A percentile compares a stretch with the other conserved stretches of the same genome.
phyloP scores from a whole-genome alignment of 1,284 basidiomycete genomes.

The Ustilago bromivora region DNA sequence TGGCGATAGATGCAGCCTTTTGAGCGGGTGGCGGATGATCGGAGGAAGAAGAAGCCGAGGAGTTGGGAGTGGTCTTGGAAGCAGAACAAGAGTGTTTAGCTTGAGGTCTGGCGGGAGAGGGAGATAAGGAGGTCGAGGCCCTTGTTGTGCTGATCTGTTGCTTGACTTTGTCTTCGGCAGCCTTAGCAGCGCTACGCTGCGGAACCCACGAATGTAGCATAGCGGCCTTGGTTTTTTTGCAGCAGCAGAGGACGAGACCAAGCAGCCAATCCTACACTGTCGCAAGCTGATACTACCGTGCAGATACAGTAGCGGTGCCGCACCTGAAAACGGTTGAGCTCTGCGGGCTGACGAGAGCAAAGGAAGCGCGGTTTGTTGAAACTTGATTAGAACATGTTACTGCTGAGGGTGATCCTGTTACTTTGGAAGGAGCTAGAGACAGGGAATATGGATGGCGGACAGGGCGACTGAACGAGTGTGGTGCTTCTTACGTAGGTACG shows the following conservation, averaged over 20 bases:
- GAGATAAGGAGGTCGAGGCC: background rate
- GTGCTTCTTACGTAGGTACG: background rate
- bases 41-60: slow-evolving; percentile 12
- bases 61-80: background rate
- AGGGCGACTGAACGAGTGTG: background rate
- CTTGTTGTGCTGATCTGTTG: background rate
- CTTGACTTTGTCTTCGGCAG: slow-evolving; percentile 21
- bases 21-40: background rate
- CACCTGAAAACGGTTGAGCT: background rate
- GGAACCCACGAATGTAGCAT: slow-evolving; percentile 4
- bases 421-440: background rate
- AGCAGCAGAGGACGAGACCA: background rate
- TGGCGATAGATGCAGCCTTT: background rate
- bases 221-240: background rate
- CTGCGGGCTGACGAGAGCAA: background rate
- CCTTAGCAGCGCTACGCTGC: slow-evolving; percentile 26
- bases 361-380: background rate
- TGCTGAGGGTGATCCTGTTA: background rate
- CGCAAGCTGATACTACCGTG: background rate
- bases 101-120: background rate
- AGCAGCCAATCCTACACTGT: background rate
- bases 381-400: background rate
- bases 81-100: slow-evolving; percentile 4
- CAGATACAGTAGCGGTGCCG: background rate
- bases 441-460: background rate